Evolutionary conservation across 495 filamentous ascomycete genomes (phyloP), one percentile per base, ranked within the genome.

Genomic region (Lichenothelia convexa): DNA sequence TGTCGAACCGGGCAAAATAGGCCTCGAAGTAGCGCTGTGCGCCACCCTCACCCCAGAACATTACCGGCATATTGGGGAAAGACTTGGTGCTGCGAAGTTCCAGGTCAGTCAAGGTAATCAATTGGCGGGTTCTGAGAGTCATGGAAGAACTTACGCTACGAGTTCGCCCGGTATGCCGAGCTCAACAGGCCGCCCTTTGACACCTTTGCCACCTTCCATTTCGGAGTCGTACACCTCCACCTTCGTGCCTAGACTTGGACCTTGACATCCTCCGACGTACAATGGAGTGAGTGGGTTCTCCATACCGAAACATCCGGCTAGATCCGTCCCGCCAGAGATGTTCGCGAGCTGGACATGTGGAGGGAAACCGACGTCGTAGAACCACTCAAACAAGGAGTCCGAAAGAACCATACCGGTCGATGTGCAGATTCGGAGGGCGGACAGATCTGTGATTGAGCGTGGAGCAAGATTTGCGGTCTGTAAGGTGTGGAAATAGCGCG

Each of bases 391-490:
- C 26, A 80, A 59, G 23, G 70, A 62, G 30, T 80, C 67, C 5
- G 75, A 67, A 6, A 85, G 63, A 1, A 84, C 78, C 80, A 85
- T 85, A 9, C 79, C 80, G 3, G 80, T 87, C 38, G 64, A 68
- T 7, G 65, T 71, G 13, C 84, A 78, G 12, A 58, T 47, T 18
- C 57, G 54, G 18, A 87, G 59, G 30, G 43, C 51, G 4, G 62
- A 68, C 9, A 85, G 57, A 40, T 84, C 74, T 16, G 64, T 59
- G 7, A 75, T 58, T 18, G 73, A 51, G 11, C 67, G 64, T 2
- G 80, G 80, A 0, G 46, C 46, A 24, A 81, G 60, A 3, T 61
- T 58, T 29, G 59, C 56, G 35, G 73, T 75, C 42, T 71, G 60
- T 3, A 84, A 46, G 47, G 82, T 78, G 40, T 75, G 63, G 44